phyloP scores from a whole-genome alignment of 1,284 basidiomycete genomes.

The Xerocomus minutiporus region DNA sequence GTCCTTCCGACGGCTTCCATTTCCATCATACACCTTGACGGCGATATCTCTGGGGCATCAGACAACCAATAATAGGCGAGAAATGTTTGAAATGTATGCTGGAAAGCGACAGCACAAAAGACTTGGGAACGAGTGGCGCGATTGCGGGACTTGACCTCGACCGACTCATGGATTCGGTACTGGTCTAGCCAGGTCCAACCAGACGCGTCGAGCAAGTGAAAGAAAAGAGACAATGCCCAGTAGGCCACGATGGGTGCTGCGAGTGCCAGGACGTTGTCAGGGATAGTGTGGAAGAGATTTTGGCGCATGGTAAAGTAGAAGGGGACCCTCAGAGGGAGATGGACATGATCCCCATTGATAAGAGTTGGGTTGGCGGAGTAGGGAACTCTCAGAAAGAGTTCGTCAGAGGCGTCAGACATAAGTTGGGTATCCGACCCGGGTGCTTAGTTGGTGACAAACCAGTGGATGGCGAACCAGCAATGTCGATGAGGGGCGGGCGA shows the following conservation, averaged over 20 bases:
- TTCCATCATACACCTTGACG: constrained; percentile 44
- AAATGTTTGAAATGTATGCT: constrained; percentile 82
- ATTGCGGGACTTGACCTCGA: constrained; percentile 77
- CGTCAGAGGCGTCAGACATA: not conserved
- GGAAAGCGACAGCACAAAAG: constrained; percentile 73
- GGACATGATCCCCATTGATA: not conserved
- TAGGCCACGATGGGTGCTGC: constrained; percentile 80
- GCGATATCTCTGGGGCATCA: constrained; percentile 34
- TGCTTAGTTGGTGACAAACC: not conserved
- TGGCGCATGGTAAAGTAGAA: constrained; percentile 61
- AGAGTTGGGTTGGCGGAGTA: not conserved
- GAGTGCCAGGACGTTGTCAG: constrained; percentile 75
- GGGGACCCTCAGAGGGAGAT: constrained; percentile 31
- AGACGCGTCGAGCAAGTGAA: constrained; percentile 75
- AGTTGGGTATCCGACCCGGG: not conserved
- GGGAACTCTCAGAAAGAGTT: not conserved
- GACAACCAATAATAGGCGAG: constrained; percentile 72
- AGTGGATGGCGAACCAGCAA: not conserved
- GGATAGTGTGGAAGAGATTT: constrained; percentile 54
- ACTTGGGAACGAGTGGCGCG: constrained; percentile 71
- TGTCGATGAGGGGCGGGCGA: not conserved
- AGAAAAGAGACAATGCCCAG: constrained; percentile 81
- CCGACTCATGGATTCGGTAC: constrained; percentile 85
- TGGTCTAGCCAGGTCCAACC: constrained; percentile 77
- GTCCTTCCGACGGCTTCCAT: constrained; percentile 40